Evolutionary conservation across 768 basidiomycete species (phyloP).

Genomic region (Lyophyllum shimeji): DNA sequence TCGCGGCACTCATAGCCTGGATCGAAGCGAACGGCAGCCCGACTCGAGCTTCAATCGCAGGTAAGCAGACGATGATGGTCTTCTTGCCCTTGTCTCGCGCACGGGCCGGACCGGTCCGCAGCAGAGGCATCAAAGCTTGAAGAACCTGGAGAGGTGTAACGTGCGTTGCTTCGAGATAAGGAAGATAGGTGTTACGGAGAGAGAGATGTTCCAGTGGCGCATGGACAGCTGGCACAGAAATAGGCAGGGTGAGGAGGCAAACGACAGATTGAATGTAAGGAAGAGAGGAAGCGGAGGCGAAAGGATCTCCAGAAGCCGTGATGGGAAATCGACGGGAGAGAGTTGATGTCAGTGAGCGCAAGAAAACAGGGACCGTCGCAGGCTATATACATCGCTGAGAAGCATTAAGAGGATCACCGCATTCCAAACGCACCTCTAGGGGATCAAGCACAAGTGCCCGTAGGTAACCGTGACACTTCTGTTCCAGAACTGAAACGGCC

Average conservation of each 20-base stretch:
- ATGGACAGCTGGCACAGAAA: slow-evolving; percentile 36
- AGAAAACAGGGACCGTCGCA: slow-evolving; percentile 68
- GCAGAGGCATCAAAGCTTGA: slow-evolving; percentile 73
- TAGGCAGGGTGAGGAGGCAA: slow-evolving; percentile 64
- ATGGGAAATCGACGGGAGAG: slow-evolving; percentile 83
- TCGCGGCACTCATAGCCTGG: slow-evolving; percentile 75
- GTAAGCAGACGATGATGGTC: slow-evolving; percentile 72
- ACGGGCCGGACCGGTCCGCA: slow-evolving; percentile 65
- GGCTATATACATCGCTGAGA: slow-evolving; percentile 51
- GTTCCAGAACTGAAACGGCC: slow-evolving; percentile 64
- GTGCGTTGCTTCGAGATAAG: slow-evolving; percentile 74
- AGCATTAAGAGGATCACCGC: background rate
- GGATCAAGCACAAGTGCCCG: slow-evolving; percentile 83
- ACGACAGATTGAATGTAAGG: slow-evolving; percentile 78
- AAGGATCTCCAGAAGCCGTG: slow-evolving; percentile 78
- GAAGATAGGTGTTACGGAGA: slow-evolving; percentile 60
- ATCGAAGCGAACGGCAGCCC: slow-evolving; percentile 71
- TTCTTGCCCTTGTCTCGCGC: slow-evolving; percentile 52
- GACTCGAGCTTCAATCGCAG: slow-evolving; percentile 68
- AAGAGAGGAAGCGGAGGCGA: slow-evolving; percentile 59
- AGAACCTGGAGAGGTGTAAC: slow-evolving; percentile 75
- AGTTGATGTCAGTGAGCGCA: slow-evolving; percentile 78
- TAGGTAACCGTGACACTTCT: slow-evolving; percentile 68
- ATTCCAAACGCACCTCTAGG: slow-evolving; percentile 51
- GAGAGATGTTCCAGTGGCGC: slow-evolving; percentile 74